Evolutionary conservation across 306 rosid species (phyloP), one percentile per base, ranked within the genome.

Genomic region (Gleditsia sinensis): DNA sequence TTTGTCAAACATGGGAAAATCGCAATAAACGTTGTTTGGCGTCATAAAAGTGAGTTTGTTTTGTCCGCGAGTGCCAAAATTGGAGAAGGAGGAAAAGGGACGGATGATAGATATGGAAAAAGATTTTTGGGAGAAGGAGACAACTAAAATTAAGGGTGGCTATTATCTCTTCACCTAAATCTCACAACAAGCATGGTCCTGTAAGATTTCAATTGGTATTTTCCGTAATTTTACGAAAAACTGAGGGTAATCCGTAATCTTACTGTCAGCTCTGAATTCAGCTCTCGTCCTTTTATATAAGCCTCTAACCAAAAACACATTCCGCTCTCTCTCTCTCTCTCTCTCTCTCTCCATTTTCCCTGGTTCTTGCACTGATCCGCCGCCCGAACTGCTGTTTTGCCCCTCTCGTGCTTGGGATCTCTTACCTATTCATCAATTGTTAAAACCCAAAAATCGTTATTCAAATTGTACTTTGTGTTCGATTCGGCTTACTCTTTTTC

Each of bases 221-320:
- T 70, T 57, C 10, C 16, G 88, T 86, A 86, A 86, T 81, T 81
- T 75, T 30, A 7, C 72, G 25, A 1, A 64, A 62, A 67, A 62
- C 9, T 30, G 69, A 66, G 80, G 88, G 61, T 24, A 75, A n/a
- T 6, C 12, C 8, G 61, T 24, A 75, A n/a, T 6, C 12, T 11
- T 21, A 0, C 25, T 9, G 27, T 1, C 8, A 9, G 4, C 51
- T 65, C 28, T 12, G 11, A 11, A 42, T 27, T 61, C 67, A 19
- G 57, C 54, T 58, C 37, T 28, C 16, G 21, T 69, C 32, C 59
- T 10, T 34, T 62, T 53, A 74, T 73, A 59, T 64, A 72, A 36
- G 36, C 46, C 43, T 33, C 78, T 16, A n/a, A 32, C 8, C 16
- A 0, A 7, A 13, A 36, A 3, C 75, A 16, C 16, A 0, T 3